A percentile compares a stretch with the other conserved stretches of the same genome.
phyloP scores from a whole-genome alignment of 2,329 filamentous ascomycete genomes.

The Xylariales sp. region DNA sequence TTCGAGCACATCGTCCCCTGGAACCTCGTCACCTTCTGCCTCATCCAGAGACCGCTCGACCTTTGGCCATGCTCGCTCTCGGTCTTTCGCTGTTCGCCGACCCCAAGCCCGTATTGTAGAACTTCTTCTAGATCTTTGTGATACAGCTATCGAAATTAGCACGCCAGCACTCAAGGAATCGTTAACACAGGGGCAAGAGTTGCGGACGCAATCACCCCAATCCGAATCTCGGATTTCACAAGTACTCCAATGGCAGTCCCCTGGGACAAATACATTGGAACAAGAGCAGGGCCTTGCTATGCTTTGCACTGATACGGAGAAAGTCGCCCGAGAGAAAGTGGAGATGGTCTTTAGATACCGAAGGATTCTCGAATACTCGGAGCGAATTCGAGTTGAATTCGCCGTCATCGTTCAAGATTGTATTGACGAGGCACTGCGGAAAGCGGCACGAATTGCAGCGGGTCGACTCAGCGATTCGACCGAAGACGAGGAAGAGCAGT shows the following conservation, averaged over 20 bases:
- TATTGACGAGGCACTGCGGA: slow-evolving; percentile 85
- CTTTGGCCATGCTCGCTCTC: slow-evolving; percentile 72
- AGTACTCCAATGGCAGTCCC: slow-evolving; percentile 94
- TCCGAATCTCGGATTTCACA: slow-evolving; percentile 94
- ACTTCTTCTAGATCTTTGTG: slow-evolving; percentile 88
- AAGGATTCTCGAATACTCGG: slow-evolving; percentile 90
- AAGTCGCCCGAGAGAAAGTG: slow-evolving; percentile 79
- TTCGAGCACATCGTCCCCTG: slow-evolving; percentile 67
- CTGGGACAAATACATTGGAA: slow-evolving; percentile 83
- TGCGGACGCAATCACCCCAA: slow-evolving; percentile 90
- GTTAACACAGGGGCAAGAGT: slow-evolving; percentile 63
- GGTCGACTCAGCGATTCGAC: slow-evolving; percentile 79
- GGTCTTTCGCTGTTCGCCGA: slow-evolving; percentile 86
- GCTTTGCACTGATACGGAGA: slow-evolving; percentile 87
- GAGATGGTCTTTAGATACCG: slow-evolving; percentile 90
- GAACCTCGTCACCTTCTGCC: slow-evolving; percentile 65
- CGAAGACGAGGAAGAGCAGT: slow-evolving; percentile 46
- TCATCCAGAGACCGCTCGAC: slow-evolving; percentile 69
- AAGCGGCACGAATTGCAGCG: slow-evolving; percentile 82
- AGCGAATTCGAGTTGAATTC: slow-evolving; percentile 92
- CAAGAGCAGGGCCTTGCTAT: slow-evolving; percentile 86
- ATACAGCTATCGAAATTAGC: slow-evolving; percentile 92
- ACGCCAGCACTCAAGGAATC: slow-evolving; percentile 89
- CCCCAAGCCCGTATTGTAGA: slow-evolving; percentile 93
- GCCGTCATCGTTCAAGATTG: slow-evolving; percentile 91